These are phyloP conservation scores for Coelastrella sp. DNA, from an alignment of 139 green algal genomes.

Conservation along the genomic window DNA sequence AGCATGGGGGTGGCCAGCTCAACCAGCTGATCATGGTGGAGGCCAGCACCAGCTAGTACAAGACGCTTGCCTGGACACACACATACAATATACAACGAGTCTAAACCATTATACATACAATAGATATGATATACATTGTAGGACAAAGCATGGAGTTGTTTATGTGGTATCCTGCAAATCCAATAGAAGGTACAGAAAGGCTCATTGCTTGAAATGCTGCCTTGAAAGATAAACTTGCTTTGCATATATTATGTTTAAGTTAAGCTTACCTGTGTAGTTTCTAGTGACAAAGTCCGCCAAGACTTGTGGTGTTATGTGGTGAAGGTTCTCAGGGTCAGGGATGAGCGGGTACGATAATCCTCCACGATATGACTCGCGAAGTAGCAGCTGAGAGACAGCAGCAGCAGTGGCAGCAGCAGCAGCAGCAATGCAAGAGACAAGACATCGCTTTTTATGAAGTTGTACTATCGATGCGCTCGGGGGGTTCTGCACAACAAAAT, in stretches of 20 bases:
- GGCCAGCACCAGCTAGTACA: constrained; percentile 87
- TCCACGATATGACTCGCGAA: constrained; percentile 64
- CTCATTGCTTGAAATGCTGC: no score
- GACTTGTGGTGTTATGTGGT: constrained; percentile 63
- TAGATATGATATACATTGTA: no score
- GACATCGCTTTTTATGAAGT: no score
- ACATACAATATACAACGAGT: no score
- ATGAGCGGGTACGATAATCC: constrained; percentile 87
- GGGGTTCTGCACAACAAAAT: no score
- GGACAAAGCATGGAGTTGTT: no score
- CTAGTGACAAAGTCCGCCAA: constrained; percentile 73
- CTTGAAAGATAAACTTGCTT: no score
- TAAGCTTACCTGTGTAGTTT: constrained; percentile 70
- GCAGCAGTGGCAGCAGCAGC: constrained; percentile 43
- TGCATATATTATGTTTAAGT: no score
- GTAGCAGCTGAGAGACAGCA: constrained; percentile 31
- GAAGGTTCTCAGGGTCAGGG: constrained; percentile 56
- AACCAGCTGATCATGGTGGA: constrained; percentile 85
- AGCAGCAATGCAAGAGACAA: not conserved
- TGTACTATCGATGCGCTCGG: no score
- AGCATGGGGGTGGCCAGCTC: constrained; percentile 79
- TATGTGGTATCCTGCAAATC: no score
- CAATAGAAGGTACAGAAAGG: no score
- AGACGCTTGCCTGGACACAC: constrained; percentile 64
- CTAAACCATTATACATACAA: no score